phyloP scores from a whole-genome alignment of 805 yeast species.

The Saccharomycopsis selenospora region DNA sequence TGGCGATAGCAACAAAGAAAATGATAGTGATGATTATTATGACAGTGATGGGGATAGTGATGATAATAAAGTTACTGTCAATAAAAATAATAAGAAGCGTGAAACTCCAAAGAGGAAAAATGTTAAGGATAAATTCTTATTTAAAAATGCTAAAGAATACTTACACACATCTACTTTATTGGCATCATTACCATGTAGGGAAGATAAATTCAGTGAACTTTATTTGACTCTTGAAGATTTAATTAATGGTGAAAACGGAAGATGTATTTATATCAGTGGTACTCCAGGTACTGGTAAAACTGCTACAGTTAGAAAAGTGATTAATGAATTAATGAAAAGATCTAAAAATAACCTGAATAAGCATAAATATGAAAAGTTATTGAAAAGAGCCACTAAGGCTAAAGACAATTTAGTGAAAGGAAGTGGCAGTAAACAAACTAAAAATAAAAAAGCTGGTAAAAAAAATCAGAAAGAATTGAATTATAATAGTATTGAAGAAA shows the following conservation, averaged over 20 bases:
- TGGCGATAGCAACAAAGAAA: no score
- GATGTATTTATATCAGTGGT: slow-evolving; percentile 87
- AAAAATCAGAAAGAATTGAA: no score
- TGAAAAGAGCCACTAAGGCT: neutral
- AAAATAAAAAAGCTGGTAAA: neutral
- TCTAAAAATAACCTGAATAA: slow-evolving; percentile 24
- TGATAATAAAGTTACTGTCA: slow-evolving; percentile 26
- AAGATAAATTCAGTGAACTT: slow-evolving; percentile 66
- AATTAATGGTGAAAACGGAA: slow-evolving; percentile 61
- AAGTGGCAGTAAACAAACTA: no score
- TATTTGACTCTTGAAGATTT: slow-evolving; percentile 66
- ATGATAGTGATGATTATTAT: no score
- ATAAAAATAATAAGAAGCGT: slow-evolving; percentile 24
- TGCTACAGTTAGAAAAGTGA: slow-evolving; percentile 82
- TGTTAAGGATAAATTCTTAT: slow-evolving; percentile 21
- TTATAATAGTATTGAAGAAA: neutral
- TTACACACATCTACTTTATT: slow-evolving; percentile 35
- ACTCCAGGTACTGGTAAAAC: slow-evolving; percentile 99
- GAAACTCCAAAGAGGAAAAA: slow-evolving; percentile 29
- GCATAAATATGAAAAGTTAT: neutral
- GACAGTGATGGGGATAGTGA: slow-evolving; percentile 21
- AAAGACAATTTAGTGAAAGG: neutral
- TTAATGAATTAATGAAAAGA: slow-evolving; percentile 51
- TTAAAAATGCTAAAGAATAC: slow-evolving; percentile 33
- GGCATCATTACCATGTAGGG: slow-evolving; percentile 65